phyloP scores from a whole-genome alignment of 257 asterid species.

The Fraxinus anomala region DNA sequence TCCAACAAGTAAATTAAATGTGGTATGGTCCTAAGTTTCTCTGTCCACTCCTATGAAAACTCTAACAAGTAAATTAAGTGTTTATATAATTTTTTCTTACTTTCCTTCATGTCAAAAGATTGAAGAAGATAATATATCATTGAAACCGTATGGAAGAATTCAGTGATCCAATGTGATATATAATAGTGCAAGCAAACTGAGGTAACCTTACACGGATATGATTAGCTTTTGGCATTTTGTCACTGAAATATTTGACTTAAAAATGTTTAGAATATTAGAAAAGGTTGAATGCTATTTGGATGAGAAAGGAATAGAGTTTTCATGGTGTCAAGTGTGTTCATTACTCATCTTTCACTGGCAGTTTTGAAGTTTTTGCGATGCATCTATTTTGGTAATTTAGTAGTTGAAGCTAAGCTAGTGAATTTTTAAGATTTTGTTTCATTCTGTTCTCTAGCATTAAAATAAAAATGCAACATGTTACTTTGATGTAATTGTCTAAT shows the following conservation, averaged over 20 bases:
- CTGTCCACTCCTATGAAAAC: neutral
- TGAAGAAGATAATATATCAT: slow-evolving; percentile 1
- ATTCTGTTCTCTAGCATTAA: neutral
- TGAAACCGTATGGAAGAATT: neutral
- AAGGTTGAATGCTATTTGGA: neutral
- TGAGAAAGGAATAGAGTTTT: neutral
- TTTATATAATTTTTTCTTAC: neutral
- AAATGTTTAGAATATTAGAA: neutral
- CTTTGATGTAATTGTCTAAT: neutral
- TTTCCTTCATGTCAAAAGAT: slow-evolving; percentile 7
- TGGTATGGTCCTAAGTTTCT: neutral
- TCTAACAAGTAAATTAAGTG: neutral
- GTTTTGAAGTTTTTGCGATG: neutral
- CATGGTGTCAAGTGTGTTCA: neutral
- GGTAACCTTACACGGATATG: neutral
- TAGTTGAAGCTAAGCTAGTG: neutral
- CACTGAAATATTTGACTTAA: slow-evolving; percentile 1
- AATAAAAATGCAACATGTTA: neutral
- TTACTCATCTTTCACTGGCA: neutral
- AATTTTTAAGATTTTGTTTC: neutral
- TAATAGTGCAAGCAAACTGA: slow-evolving; percentile 7
- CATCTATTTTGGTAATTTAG: slow-evolving; percentile 2
- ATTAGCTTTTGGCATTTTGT: slow-evolving; percentile 4
- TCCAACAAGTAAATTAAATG: neutral
- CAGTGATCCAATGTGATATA: slow-evolving; percentile 2